These are phyloP conservation scores for Cutaneotrichosporon dermatis DNA, from an alignment of 1,284 basidiomycete genomes.

Conservation along the genomic window DNA sequence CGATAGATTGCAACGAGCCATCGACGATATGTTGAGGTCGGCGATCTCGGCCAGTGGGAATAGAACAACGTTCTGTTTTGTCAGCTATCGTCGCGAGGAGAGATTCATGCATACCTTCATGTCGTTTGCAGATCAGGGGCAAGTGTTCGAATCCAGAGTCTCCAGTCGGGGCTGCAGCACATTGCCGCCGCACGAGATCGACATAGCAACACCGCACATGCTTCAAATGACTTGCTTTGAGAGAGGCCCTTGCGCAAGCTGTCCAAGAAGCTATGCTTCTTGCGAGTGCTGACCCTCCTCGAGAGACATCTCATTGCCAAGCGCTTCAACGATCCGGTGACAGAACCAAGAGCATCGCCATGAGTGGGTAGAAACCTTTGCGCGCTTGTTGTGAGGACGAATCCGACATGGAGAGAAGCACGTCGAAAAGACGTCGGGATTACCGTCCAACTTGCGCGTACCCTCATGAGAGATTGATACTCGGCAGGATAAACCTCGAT, in stretches of 20 bases:
- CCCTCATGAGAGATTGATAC: conserved; percentile 66
- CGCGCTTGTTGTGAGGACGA: conserved; percentile 40
- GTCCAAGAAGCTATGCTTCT: conserved; percentile 51
- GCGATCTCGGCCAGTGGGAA: conserved; percentile 53
- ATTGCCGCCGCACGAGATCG: conserved; percentile 79
- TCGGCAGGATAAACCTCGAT: conserved; percentile 76
- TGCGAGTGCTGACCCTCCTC: conserved; percentile 34
- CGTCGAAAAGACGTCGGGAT: conserved; percentile 79
- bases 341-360: conserved; percentile 70
- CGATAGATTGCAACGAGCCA: conserved; percentile 65
- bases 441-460: conserved; percentile 66
- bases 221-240: conserved; percentile 36
- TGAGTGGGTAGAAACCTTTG: conserved; percentile 71
- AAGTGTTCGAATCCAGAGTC: conserved; percentile 55
- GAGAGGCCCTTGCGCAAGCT: conserved; percentile 43
- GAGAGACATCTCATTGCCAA: conserved; percentile 43
- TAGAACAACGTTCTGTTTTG: conserved; percentile 35
- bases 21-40: conserved; percentile 72
- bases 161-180: conserved; percentile 58
- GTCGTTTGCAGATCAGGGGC: conserved; percentile 70
- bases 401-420: conserved; percentile 61
- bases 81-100: not conserved
- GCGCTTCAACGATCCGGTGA: conserved; percentile 63
- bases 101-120: conserved; percentile 52
- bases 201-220: conserved; percentile 63